Evolutionary conservation across 129 eudicot genomes (phyloP).

Genomic region (Lonicera japonica): DNA sequence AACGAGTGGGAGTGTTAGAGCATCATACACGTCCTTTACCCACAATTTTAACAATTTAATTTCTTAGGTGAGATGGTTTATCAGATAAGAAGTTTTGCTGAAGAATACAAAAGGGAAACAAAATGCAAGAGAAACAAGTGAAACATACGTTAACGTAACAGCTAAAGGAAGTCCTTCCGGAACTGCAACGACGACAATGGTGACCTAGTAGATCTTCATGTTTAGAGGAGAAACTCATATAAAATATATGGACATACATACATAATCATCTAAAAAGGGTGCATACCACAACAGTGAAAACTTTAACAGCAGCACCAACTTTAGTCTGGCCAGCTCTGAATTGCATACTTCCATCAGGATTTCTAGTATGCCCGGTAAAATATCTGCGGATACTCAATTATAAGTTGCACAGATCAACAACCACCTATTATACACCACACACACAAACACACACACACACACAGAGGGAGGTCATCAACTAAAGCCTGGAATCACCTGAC

Average conservation of each 20-base stretch:
- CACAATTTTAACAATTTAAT: not conserved
- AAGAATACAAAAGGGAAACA: not conserved
- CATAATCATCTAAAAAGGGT: not conserved
- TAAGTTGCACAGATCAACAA: not conserved
- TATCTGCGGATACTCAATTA: conserved; percentile 31
- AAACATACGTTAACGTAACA: conserved; percentile 87
- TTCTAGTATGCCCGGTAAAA: conserved; percentile 66
- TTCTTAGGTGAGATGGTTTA: no score
- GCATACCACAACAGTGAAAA: conserved; percentile 89
- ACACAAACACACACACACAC: not conserved
- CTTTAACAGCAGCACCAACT: conserved; percentile 61
- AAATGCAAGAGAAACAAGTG: not conserved
- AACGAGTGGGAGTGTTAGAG: no score
- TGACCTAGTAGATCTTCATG: conserved; percentile 44
- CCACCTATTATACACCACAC: not conserved
- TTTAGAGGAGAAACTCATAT: conserved; percentile 18
- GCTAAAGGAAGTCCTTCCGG: conserved; percentile 99
- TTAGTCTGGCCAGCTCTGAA: conserved; percentile 60
- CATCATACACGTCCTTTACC: no score
- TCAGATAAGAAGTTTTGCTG: no score
- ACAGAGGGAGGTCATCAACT: not conserved
- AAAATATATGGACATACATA: not conserved
- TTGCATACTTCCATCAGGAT: conserved; percentile 31
- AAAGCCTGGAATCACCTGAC: conserved; percentile 36
- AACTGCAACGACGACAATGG: conserved; percentile 98